A percentile compares a stretch with the other conserved stretches of the same genome.
Evolutionary conservation across 306 rosid species (phyloP).

Genomic region (Pyrus communis): DNA sequence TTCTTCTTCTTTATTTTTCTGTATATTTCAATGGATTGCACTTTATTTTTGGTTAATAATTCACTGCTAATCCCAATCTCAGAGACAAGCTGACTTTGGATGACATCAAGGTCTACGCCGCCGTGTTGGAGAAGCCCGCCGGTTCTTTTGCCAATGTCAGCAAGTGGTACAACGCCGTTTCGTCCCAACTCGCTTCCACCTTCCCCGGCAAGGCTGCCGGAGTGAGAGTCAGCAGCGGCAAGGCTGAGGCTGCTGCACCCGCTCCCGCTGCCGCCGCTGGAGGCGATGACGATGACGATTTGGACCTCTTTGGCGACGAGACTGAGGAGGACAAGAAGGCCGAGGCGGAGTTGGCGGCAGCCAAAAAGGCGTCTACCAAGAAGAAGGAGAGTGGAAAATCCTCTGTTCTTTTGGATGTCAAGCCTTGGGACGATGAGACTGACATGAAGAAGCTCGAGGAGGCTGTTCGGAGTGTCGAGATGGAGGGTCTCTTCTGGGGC

Average conservation of each 20-base stretch:
- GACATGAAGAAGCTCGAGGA: constrained; percentile 95
- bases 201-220: constrained; percentile 80
- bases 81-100: constrained; percentile 67
- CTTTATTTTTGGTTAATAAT: background rate
- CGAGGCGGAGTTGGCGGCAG: constrained; percentile 73
- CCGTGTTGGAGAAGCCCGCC: constrained; percentile 50
- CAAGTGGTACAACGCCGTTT: constrained; percentile 61
- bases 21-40: background rate
- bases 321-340: constrained; percentile 91
- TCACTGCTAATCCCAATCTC: background rate
- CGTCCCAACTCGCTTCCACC: constrained; percentile 51
- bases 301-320: constrained; percentile 89
- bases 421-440: constrained; percentile 95
- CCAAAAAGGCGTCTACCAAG: constrained; percentile 62
- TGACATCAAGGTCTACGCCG: constrained; percentile 69
- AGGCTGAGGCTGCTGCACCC: constrained; percentile 30
- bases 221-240: constrained; percentile 38
- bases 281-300: constrained; percentile 63
- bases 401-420: constrained; percentile 79
- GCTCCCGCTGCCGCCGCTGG: constrained; percentile 48
- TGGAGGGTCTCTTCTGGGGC: constrained; percentile 82
- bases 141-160: constrained; percentile 43
- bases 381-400: constrained; percentile 96
- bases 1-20: background rate
- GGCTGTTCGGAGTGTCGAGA: constrained; percentile 63